These are phyloP conservation scores for Termitomyces sp. DNA, from an alignment of 768 basidiomycete genomes.

Conservation along the genomic window DNA sequence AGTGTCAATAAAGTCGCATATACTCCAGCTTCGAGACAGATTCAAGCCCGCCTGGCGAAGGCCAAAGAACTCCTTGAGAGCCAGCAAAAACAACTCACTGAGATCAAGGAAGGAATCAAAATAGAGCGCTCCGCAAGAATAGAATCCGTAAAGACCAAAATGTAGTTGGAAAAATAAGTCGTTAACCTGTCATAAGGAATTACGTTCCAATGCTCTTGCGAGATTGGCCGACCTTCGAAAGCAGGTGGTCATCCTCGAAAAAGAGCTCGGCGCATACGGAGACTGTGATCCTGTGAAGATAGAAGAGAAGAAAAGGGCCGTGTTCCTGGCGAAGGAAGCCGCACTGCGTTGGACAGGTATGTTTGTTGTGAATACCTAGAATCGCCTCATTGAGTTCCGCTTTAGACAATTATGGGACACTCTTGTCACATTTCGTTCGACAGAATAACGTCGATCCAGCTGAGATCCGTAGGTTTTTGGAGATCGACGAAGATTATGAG, in stretches of 20 bases:
- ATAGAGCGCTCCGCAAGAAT: constrained; percentile 50
- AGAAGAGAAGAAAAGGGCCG: constrained; percentile 71
- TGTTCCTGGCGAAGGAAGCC: constrained; percentile 78
- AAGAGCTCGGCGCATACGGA: constrained; percentile 74
- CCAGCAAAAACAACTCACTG: constrained; percentile 44
- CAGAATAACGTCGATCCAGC: constrained; percentile 53
- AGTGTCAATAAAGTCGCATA: background rate
- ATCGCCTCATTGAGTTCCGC: background rate
- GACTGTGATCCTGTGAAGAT: constrained; percentile 82
- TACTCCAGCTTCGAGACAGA: constrained; percentile 28
- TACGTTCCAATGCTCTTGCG: constrained; percentile 50
- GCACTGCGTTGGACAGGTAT: constrained; percentile 86
- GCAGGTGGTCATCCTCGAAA: constrained; percentile 47
- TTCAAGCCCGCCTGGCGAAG: constrained; percentile 50
- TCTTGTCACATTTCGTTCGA: constrained; percentile 63
- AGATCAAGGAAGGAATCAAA: constrained; percentile 44
- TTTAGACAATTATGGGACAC: constrained; percentile 66
- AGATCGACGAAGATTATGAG: constrained; percentile 72
- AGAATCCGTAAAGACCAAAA: constrained; percentile 45
- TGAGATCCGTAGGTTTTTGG: constrained; percentile 66
- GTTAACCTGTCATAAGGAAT: constrained; percentile 38
- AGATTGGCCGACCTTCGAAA: constrained; percentile 45
- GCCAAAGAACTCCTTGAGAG: constrained; percentile 43
- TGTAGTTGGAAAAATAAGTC: background rate
- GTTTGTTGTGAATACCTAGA: constrained; percentile 17